Evolutionary conservation across 23 red algal genomes (phyloP).

Genomic region (Gracilaria vermiculophylla): DNA sequence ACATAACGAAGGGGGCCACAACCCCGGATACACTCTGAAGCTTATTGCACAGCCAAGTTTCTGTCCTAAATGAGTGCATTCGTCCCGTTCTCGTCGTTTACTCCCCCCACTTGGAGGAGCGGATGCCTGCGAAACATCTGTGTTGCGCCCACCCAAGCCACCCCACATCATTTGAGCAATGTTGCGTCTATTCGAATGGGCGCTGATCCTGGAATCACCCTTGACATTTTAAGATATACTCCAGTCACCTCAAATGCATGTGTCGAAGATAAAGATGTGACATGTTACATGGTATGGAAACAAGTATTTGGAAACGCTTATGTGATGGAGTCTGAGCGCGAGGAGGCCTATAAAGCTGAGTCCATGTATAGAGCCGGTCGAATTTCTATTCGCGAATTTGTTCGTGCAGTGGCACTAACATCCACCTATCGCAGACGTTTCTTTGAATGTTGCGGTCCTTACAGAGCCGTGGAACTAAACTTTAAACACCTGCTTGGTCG

Average conservation of each 20-base stretch:
- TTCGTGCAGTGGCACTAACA: slow-evolving; percentile 69
- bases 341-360: slow-evolving; percentile 51
- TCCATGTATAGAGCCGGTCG: slow-evolving; percentile 72
- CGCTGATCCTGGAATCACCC: slow-evolving; percentile 35
- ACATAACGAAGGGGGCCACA: no score
- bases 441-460: slow-evolving; percentile 74
- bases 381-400: slow-evolving; percentile 78
- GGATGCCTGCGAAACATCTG: background rate
- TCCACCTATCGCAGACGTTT: slow-evolving; percentile 82
- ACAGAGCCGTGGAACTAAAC: slow-evolving; percentile 77
- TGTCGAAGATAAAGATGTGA: slow-evolving; percentile 60
- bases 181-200: background rate
- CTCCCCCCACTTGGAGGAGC: background rate
- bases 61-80: background rate
- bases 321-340: slow-evolving; percentile 81
- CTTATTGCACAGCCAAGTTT: no score
- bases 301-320: slow-evolving; percentile 93
- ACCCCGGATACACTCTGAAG: no score
- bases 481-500: slow-evolving; percentile 91
- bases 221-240: slow-evolving; percentile 53
- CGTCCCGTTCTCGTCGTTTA: background rate
- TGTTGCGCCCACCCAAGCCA: background rate
- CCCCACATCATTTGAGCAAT: no score
- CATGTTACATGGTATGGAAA: slow-evolving; percentile 44
- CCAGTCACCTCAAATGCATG: slow-evolving; percentile 24